Percentiles rank a stretch among this genome's conserved stretches.
Conservation (phyloP, 768 basidiomycete genomes). For the Auriscalpium microsporum region DNA sequence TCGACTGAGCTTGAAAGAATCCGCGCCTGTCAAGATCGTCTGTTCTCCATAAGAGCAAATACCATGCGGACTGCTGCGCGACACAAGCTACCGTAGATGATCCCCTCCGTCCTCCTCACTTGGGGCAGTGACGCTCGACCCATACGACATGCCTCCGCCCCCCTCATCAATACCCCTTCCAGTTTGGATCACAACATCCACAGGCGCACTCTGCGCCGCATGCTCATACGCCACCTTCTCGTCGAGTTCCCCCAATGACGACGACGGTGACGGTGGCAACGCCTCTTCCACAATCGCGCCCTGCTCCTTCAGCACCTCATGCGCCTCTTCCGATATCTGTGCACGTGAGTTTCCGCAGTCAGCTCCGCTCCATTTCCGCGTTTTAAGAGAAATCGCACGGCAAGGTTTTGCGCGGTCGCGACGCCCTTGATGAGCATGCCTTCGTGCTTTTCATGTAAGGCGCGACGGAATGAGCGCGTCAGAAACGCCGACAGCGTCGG, state of each 20-base stretch:
- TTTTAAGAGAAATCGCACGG: constrained; percentile 21
- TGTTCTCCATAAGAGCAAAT: neutral
- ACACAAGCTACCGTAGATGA: neutral
- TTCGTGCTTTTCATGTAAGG: constrained; percentile 62
- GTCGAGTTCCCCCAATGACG: neutral
- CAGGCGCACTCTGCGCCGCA: neutral
- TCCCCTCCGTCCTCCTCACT: neutral
- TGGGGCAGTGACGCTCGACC: neutral
- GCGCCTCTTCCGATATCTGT: constrained; percentile 1
- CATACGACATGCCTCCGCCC: neutral
- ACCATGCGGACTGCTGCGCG: neutral
- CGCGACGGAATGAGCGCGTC: constrained; percentile 66
- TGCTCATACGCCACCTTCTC: neutral
- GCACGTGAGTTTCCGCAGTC: no score
- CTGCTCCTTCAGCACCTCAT: neutral
- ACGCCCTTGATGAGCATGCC: constrained; percentile 72
- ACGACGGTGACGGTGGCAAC: neutral
- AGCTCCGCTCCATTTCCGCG: no score
- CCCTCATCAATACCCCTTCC: neutral
- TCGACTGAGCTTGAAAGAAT: no score
- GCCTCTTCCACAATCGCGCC: constrained; percentile 2
- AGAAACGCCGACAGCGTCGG: constrained; percentile 68
- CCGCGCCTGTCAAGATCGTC: no score
- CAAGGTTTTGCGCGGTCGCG: constrained; percentile 71
- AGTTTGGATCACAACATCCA: neutral